A percentile compares a stretch with the other conserved stretches of the same genome.
Evolutionary conservation across 2,329 filamentous ascomycete genomes (phyloP).

Genomic region (Sporothrix variecibatus): DNA sequence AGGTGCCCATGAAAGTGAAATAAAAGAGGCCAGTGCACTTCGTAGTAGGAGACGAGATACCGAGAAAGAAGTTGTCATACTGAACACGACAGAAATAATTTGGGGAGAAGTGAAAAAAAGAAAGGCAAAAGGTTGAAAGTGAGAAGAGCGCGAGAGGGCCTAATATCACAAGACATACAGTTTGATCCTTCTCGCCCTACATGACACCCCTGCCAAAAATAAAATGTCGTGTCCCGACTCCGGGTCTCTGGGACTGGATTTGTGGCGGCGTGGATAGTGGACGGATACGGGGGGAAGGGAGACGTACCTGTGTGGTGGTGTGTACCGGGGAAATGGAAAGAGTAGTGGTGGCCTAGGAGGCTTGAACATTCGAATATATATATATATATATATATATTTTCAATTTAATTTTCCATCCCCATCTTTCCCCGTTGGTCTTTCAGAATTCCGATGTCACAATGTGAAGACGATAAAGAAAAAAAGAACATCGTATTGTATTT

Average conservation of each 20-base stretch:
- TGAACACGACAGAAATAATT: not conserved
- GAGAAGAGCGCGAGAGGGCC: not conserved
- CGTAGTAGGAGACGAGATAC: not conserved
- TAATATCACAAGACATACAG: not conserved
- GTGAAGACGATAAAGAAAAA: too few species aligned
- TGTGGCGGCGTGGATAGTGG: not conserved
- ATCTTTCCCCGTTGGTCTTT: not conserved
- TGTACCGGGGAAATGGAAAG: not conserved
- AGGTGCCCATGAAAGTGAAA: not conserved
- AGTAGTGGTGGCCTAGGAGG: not conserved
- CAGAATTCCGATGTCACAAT: not conserved
- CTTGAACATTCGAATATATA: not conserved
- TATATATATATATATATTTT: too few species aligned
- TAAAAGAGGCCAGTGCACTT: not conserved
- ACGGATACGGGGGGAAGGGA: not conserved
- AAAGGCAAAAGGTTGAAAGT: too few species aligned
- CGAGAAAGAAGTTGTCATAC: not conserved
- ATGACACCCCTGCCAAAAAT: not conserved
- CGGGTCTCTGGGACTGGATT: slow-evolving; percentile 15
- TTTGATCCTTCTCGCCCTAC: not conserved
- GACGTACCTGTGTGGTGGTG: not conserved
- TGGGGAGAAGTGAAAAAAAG: not conserved
- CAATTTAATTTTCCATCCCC: not conserved
- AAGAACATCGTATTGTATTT: not conserved
- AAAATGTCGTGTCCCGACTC: slow-evolving; percentile 19